A percentile compares a stretch with the other conserved stretches of the same genome.
These are phyloP conservation scores for Nigrospora sphaerica DNA, from an alignment of 2,329 filamentous ascomycete genomes.

Conservation along the genomic window DNA sequence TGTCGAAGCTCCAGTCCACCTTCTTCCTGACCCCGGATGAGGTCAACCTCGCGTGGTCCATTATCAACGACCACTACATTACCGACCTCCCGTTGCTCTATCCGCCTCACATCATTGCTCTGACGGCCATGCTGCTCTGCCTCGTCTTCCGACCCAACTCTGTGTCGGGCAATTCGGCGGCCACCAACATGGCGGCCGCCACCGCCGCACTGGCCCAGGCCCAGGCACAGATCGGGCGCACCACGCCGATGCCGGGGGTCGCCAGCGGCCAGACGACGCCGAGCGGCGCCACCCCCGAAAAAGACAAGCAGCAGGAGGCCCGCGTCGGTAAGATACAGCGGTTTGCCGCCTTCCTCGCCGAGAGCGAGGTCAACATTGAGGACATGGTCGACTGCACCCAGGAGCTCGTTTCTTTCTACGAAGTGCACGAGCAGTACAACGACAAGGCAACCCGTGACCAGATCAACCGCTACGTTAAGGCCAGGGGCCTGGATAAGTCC, in stretches of 20 bases:
- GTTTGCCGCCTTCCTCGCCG: conserved; percentile 72
- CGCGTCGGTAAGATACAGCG: conserved; percentile 59
- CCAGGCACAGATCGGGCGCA: conserved; percentile 29
- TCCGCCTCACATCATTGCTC: conserved; percentile 80
- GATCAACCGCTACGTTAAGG: conserved; percentile 53
- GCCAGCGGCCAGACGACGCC: conserved; percentile 15
- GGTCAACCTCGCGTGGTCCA: conserved; percentile 65
- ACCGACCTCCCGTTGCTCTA: conserved; percentile 84
- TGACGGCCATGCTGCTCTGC: conserved; percentile 76
- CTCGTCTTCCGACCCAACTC: conserved; percentile 66
- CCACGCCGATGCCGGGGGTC: conserved; percentile 6
- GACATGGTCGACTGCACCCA: conserved; percentile 84
- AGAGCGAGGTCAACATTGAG: conserved; percentile 78
- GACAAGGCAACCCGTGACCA: conserved; percentile 53
- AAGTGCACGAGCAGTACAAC: conserved; percentile 56
- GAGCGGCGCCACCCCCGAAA: conserved; percentile 17
- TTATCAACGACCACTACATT: conserved; percentile 89
- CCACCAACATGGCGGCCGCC: conserved; percentile 41
- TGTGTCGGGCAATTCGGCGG: conserved; percentile 20
- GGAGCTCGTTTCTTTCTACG: conserved; percentile 85
- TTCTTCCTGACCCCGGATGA: conserved; percentile 74
- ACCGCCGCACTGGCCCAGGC: conserved; percentile 41
- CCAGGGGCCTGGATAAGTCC: conserved; percentile 44
- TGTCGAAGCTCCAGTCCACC: conserved; percentile 63
- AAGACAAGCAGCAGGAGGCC: conserved; percentile 44